Conservation (phyloP, 2,329 filamentous ascomycete species). For the Conoideocrella luteorostrata region DNA sequence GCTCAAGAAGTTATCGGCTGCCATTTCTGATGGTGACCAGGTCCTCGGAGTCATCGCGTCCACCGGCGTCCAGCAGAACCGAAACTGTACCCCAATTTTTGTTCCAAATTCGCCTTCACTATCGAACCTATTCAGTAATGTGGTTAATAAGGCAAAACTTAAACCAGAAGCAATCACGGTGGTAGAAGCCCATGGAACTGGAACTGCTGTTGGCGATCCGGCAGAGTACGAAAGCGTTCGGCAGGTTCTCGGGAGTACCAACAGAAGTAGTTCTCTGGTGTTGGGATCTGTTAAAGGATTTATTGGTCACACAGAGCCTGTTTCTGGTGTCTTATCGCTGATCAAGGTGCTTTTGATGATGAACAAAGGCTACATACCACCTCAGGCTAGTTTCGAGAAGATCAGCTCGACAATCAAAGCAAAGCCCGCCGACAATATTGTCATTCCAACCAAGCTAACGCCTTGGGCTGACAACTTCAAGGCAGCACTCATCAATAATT, state of each 20-base stretch:
- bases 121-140: conserved; percentile 61
- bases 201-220: conserved; percentile 76
- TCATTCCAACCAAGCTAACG: conserved; percentile 26
- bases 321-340: conserved; percentile 22
- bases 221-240: conserved; percentile 71
- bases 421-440: conserved; percentile 15
- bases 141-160: conserved; percentile 64
- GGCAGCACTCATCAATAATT: conserved; percentile 27
- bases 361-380: conserved; percentile 16
- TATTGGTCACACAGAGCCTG: conserved; percentile 50
- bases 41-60: conserved; percentile 68
- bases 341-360: conserved; percentile 28
- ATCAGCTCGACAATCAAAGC: conserved; percentile 28
- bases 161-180: conserved; percentile 72
- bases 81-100: conserved; percentile 76
- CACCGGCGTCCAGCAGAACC: conserved; percentile 73
- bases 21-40: conserved; percentile 68
- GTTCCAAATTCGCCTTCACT: conserved; percentile 73
- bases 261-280: background rate
- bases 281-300: conserved; percentile 50
- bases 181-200: conserved; percentile 85
- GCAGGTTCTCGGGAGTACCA: conserved; percentile 24
- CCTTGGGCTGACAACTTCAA: conserved; percentile 16
- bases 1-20: conserved; percentile 72
- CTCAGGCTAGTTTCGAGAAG: conserved; percentile 25